phyloP scores from a whole-genome alignment of 2,329 filamentous ascomycete genomes.

The Fusarium denticulatum region DNA sequence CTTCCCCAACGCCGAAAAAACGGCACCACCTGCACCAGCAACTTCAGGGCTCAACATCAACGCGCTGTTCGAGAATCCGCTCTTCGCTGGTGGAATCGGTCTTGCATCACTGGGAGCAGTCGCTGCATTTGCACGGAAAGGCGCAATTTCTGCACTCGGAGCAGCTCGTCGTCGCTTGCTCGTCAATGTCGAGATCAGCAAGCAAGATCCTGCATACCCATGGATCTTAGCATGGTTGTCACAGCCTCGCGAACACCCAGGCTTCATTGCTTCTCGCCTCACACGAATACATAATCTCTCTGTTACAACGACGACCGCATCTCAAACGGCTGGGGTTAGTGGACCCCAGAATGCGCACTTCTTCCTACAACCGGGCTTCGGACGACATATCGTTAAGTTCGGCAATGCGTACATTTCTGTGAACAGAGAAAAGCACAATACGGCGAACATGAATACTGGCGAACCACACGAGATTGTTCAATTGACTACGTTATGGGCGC shows the following conservation, averaged over 20 bases:
- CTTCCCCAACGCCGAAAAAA: slow-evolving; percentile 45
- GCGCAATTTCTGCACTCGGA: slow-evolving; percentile 75
- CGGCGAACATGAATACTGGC: slow-evolving; percentile 82
- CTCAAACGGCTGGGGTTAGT: slow-evolving; percentile 66
- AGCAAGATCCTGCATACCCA: slow-evolving; percentile 90
- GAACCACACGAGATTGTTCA: slow-evolving; percentile 95
- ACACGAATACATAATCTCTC: slow-evolving; percentile 70
- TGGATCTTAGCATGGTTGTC: slow-evolving; percentile 98
- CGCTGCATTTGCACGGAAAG: slow-evolving; percentile 82
- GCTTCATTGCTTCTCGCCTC: slow-evolving; percentile 66
- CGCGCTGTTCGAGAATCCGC: slow-evolving; percentile 70
- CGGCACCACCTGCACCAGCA: slow-evolving; percentile 44
- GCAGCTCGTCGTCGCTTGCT: slow-evolving; percentile 86
- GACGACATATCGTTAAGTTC: slow-evolving; percentile 87
- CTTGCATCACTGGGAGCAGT: slow-evolving; percentile 88
- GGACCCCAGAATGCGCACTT: slow-evolving; percentile 83
- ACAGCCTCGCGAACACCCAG: slow-evolving; percentile 74
- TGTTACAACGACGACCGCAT: slow-evolving; percentile 68
- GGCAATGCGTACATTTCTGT: slow-evolving; percentile 88
- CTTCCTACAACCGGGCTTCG: slow-evolving; percentile 89
- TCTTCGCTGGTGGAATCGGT: slow-evolving; percentile 81
- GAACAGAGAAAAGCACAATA: slow-evolving; percentile 84
- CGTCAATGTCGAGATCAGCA: slow-evolving; percentile 94
- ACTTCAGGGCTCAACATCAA: slow-evolving; percentile 59
- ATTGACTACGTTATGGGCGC: slow-evolving; percentile 88